Evolutionary conservation across 192 early-diverging fungal genomes (phyloP), one percentile per base, ranked within the genome.

Genomic region (Podila minutissima): DNA sequence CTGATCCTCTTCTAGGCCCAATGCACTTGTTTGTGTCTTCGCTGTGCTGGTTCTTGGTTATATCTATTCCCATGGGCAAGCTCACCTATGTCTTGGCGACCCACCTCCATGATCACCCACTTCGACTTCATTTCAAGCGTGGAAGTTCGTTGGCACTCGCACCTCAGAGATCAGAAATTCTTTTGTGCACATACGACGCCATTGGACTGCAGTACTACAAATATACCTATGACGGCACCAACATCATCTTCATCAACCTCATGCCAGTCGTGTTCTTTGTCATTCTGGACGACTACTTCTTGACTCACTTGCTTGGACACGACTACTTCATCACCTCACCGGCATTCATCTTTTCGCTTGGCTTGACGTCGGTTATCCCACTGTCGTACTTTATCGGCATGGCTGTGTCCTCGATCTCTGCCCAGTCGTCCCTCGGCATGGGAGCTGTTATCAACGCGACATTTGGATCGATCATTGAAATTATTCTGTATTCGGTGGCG

Each of bases 401-500:
- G 92, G 95, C 94, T 1, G 97, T 99, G 31, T 93, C 94, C 28
- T 95, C 94, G 19, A 97, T 99, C 82, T 97, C 96, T 26, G 95
- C 97, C 15, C 96, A 98, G 82, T 95, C 96, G 20, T 93, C 92
- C 41, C 83, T 97, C 64, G 98, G 95, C n/a, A 79, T 99, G 74
- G 98, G 96, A 22, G 94, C 96, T 0, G 97, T 97, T 26, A 94
- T 98, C 76, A 99, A 99, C 82, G 98, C 98, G 7, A 97, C 98
- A 1, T 99, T 99, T 76, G 98, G 97, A 60, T 93, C 91, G 29
- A 97, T 99, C 32, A 94, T 99, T 63, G 97, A 99, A 85, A 94
- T 98, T 64, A 95, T 98, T 69, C 86, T 99, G 59, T 98, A 98
- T 82, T 85, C 90, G n/a, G 91, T 98, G 26, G 97, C 96, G 13